A percentile compares a stretch with the other conserved stretches of the same genome.
phyloP scores from a whole-genome alignment of 1,139 yeast species.

The Candida sojae region DNA sequence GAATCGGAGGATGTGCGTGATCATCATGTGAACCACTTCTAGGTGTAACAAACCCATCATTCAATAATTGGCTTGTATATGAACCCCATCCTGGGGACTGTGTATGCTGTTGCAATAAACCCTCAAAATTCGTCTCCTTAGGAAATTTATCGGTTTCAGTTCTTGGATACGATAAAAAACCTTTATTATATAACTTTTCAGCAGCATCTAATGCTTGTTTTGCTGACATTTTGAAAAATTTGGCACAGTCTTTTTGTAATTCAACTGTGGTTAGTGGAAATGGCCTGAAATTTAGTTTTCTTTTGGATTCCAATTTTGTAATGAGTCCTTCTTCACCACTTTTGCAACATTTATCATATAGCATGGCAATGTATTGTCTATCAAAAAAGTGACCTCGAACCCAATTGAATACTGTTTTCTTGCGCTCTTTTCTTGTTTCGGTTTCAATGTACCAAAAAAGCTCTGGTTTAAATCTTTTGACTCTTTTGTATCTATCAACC shows the following conservation, averaged over 20 bases:
- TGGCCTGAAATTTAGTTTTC: conserved; percentile 79
- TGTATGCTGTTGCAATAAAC: conserved; percentile 61
- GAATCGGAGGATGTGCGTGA: conserved; percentile 98
- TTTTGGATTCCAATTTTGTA: conserved; percentile 53
- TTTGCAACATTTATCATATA: conserved; percentile 67
- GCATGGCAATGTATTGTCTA: conserved; percentile 56
- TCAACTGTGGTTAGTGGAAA: conserved; percentile 95
- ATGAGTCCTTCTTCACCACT: conserved; percentile 48
- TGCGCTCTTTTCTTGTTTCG: conserved; percentile 44
- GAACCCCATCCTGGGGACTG: conserved; percentile 51
- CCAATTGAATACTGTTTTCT: conserved; percentile 59
- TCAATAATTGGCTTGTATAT: conserved; percentile 38
- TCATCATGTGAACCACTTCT: conserved; percentile 84
- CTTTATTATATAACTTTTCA: conserved; percentile 80
- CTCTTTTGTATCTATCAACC: conserved; percentile 87
- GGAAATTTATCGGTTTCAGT: conserved; percentile 95
- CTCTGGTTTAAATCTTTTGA: conserved; percentile 70
- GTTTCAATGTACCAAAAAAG: conserved; percentile 76
- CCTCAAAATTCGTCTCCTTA: conserved; percentile 64
- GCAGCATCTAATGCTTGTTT: conserved; percentile 82
- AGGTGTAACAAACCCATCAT: conserved; percentile 54
- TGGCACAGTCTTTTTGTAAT: conserved; percentile 83
- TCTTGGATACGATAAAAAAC: conserved; percentile 92
- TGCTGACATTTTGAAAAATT: conserved; percentile 74
- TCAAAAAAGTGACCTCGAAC: conserved; percentile 72